These are phyloP conservation scores for Colletotrichum viniferum DNA, from an alignment of 2,329 filamentous ascomycete genomes.

Conservation along the genomic window DNA sequence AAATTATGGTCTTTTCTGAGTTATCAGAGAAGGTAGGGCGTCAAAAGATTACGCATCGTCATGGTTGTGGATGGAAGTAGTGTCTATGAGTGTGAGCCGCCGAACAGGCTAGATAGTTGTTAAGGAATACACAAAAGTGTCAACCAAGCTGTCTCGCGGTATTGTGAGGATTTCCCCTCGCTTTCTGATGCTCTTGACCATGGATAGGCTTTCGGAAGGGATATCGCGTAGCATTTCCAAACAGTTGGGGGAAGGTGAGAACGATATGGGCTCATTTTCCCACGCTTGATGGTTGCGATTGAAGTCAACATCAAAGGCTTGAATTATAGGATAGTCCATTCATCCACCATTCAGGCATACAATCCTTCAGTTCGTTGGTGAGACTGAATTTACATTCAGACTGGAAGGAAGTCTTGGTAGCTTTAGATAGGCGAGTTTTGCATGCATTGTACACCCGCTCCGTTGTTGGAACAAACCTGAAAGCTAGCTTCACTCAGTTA, in stretches of 20 bases:
- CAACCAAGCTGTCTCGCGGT: not conserved
- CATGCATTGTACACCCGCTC: not conserved
- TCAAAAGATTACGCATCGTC: not conserved
- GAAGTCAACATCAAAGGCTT: not conserved
- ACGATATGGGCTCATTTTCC: not conserved
- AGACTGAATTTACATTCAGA: not conserved
- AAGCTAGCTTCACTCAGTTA: not conserved
- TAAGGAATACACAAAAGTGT: constrained; percentile 11
- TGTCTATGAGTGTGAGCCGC: not conserved
- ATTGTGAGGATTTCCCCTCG: not conserved
- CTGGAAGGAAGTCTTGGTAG: not conserved
- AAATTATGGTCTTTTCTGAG: constrained; percentile 3
- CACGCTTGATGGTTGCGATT: not conserved
- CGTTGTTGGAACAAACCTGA: not conserved
- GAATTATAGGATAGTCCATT: not conserved
- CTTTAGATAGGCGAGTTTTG: too few relatives aligned
- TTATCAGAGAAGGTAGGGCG: not conserved
- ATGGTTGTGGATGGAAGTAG: not conserved
- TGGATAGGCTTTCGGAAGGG: not conserved
- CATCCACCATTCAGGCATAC: not conserved
- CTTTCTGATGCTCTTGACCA: not conserved
- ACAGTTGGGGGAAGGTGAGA: not conserved
- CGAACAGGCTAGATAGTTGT: not conserved
- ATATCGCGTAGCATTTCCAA: not conserved
- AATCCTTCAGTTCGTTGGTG: not conserved